These are phyloP conservation scores for Ceratocystis huliohia DNA, from an alignment of 2,329 filamentous ascomycete species.

Conservation along the genomic window DNA sequence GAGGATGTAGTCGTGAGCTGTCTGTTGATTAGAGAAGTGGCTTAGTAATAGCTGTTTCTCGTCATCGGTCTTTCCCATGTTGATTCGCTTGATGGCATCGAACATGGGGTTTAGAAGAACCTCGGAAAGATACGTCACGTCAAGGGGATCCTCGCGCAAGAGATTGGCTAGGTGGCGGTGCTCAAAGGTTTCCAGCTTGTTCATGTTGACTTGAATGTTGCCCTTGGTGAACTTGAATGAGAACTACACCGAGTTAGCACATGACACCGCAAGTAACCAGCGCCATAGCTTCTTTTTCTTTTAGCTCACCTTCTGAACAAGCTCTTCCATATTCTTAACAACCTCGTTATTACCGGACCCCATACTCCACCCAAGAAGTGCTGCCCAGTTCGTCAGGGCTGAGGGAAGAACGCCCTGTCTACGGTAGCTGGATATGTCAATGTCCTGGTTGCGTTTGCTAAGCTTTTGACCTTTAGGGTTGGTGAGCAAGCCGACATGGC, in stretches of 20 bases:
- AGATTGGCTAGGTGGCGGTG: slow-evolving; percentile 43
- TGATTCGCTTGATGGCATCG: neutral
- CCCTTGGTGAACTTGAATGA: slow-evolving; percentile 81
- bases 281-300: neutral
- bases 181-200: slow-evolving; percentile 73
- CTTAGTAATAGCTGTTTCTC: slow-evolving; percentile 1
- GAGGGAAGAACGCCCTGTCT: slow-evolving; percentile 36
- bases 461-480: slow-evolving; percentile 59
- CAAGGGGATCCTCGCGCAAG: slow-evolving; percentile 23
- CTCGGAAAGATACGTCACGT: slow-evolving; percentile 18
- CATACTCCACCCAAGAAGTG: slow-evolving; percentile 74
- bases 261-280: neutral
- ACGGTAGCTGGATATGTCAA: slow-evolving; percentile 41
- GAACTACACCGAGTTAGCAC: slow-evolving; percentile 42
- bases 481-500: slow-evolving; percentile 65
- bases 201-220: slow-evolving; percentile 68
- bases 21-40: neutral
- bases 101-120: slow-evolving; percentile 21
- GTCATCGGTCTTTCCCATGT: neutral
- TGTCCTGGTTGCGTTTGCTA: slow-evolving; percentile 62
- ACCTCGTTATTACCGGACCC: slow-evolving; percentile 42
- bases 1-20: slow-evolving; percentile 17
- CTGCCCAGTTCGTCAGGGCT: slow-evolving; percentile 64
- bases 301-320: slow-evolving; percentile 51
- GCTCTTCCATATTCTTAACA: slow-evolving; percentile 55